Base-by-base conservation (phyloP, 192 early-diverging fungal genomes). In the Pilaira anomala region DNA sequence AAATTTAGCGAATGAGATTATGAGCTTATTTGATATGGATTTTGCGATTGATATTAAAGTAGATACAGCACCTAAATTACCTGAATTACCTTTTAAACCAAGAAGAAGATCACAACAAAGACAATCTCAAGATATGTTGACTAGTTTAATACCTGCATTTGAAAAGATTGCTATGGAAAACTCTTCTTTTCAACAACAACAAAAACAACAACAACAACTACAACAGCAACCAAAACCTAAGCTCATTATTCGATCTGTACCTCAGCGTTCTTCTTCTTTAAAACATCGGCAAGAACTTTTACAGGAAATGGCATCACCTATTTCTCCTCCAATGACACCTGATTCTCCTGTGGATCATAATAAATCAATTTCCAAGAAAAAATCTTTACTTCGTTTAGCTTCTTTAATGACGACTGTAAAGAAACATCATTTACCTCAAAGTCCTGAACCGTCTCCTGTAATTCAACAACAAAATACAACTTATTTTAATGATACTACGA, bases 11-110 rank as follows among this genome's bases (percentile, higher is more conserved):
- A 57, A 55, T 13, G 74, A 76, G 49, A 50, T 76, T 14, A 71
- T 71, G 63, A 67, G 55, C 25, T 41, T 76, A 9, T 76, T 76
- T 61, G 68, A 76, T 48, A 76, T 76, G 74, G 74, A 76, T 21
- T 76, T 76, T 48, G 51, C 56, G 16, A 50, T 74, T 7, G 63
- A 74, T 33, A 64, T 71, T 8, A 45, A 66, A 19, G 16, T 71
- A 9, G 59, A 62, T 42, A 60, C 65, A 11, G 50, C 73, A 12
- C 65, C 68, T 11, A 72, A 60, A 18, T 63, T 72, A 60, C 69
- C 69, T 14, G 69, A 72, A 41, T 26, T 72, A 12, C 63, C 69
- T 12, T 72, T 72, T 18, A 60, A 61, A 25, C 56, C 33, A 19
- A 39, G 36, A 22, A 40, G 56, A 58, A 22, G 39, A 40, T 58